Evolutionary conservation across 805 yeast species (phyloP).

Genomic region (Yarrowia sp.): DNA sequence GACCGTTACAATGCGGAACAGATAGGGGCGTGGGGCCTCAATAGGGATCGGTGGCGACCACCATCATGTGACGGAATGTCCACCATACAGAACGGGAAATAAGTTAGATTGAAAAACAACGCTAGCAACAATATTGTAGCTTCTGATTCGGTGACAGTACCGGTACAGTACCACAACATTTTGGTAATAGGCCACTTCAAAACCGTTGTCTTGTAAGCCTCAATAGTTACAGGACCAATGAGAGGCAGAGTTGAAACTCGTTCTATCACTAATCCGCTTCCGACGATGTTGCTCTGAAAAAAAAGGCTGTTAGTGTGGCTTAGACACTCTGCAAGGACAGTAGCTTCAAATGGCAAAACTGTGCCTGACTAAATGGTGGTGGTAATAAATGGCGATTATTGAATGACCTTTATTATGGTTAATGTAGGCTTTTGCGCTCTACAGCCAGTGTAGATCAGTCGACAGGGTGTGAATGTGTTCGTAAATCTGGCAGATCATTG

Average conservation of each 20-base stretch:
- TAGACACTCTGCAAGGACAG: too few relatives aligned
- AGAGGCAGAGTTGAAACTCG: neutral
- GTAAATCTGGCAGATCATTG: constrained; percentile 2
- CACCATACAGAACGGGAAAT: neutral
- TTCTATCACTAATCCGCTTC: neutral
- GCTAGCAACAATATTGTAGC: neutral
- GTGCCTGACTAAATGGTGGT: neutral
- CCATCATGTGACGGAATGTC: neutral
- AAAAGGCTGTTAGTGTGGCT: too few relatives aligned
- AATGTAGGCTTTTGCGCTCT: neutral
- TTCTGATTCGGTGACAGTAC: neutral
- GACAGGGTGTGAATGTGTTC: neutral
- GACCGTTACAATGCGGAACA: neutral
- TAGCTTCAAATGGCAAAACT: too few relatives aligned
- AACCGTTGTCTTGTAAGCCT: too few relatives aligned
- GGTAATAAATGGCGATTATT: neutral
- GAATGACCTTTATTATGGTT: neutral
- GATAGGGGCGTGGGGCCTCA: neutral
- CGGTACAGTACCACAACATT: too few relatives aligned
- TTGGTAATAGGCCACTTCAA: too few relatives aligned
- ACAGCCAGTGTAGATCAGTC: neutral
- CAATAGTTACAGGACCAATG: neutral
- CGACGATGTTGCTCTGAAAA: neutral
- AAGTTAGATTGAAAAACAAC: neutral
- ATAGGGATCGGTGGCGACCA: neutral